Percentiles rank a stretch among this genome's conserved stretches.
phyloP scores from a whole-genome alignment of 805 yeast species.

The Pichia phayaonensis region DNA sequence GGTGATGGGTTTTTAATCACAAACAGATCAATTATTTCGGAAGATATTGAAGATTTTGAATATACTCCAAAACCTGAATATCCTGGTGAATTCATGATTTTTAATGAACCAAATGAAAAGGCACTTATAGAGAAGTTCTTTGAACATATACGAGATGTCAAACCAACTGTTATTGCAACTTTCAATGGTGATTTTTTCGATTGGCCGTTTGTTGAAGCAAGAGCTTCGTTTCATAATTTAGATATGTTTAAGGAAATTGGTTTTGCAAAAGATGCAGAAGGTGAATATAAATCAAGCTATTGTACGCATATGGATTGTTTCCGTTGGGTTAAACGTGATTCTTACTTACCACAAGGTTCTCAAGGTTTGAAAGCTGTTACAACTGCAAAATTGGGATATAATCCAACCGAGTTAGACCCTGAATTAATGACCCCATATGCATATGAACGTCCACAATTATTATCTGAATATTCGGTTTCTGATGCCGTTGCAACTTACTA shows the following conservation, averaged over 20 bases:
- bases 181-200: slow-evolving; percentile 98
- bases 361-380: slow-evolving; percentile 98
- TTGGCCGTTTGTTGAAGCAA: slow-evolving; percentile 95
- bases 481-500: slow-evolving; percentile 99
- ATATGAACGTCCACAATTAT: slow-evolving; percentile 79
- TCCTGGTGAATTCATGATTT: slow-evolving; percentile 81
- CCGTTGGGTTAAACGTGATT: slow-evolving; percentile 97
- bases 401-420: slow-evolving; percentile 94
- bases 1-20: slow-evolving; percentile 94
- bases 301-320: slow-evolving; percentile 97
- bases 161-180: slow-evolving; percentile 96
- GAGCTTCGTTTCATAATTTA: slow-evolving; percentile 77
- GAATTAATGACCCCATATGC: slow-evolving; percentile 99
- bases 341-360: slow-evolving; percentile 95
- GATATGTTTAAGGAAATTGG: slow-evolving; percentile 93
- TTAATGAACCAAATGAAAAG: slow-evolving; percentile 83
- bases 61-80: slow-evolving; percentile 97
- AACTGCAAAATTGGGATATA: slow-evolving; percentile 88
- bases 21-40: slow-evolving; percentile 86
- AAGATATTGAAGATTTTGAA: slow-evolving; percentile 94
- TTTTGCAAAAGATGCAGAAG: slow-evolving; percentile 80
- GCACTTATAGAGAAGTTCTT: slow-evolving; percentile 69
- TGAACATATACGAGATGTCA: slow-evolving; percentile 80
- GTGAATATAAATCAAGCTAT: slow-evolving; percentile 84
- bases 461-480: slow-evolving; percentile 96